phyloP scores from a whole-genome alignment of 208 protist species.

The Tetramitus jugosus region DNA sequence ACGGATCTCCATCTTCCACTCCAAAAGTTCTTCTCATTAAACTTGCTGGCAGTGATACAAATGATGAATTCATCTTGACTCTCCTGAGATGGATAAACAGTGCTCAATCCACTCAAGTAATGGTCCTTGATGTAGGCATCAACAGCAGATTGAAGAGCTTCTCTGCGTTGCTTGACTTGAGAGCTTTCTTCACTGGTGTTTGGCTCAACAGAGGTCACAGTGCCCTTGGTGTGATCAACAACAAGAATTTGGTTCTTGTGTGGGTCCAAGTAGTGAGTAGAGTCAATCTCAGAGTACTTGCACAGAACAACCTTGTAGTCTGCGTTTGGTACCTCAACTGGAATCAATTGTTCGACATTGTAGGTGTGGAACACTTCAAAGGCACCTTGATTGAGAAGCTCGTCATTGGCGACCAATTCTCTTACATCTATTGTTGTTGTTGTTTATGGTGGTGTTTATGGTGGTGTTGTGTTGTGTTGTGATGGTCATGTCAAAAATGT shows the following conservation, averaged over 20 bases:
- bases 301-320: slow-evolving; percentile 10
- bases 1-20: slow-evolving; percentile 29
- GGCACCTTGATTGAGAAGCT: slow-evolving; percentile 6
- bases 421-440: slow-evolving; percentile 16
- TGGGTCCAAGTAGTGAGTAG: background rate
- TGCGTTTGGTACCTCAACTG: slow-evolving; percentile 8
- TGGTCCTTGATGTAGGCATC: slow-evolving; percentile 1
- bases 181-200: background rate
- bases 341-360: slow-evolving; percentile 24
- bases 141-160: background rate
- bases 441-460: no score
- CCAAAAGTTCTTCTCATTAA: slow-evolving; percentile 30
- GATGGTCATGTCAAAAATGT: no score
- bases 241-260: background rate
- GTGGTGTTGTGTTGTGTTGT: no score
- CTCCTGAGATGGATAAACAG: slow-evolving; percentile 3
- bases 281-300: background rate
- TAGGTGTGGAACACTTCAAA: slow-evolving; percentile 22
- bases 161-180: background rate
- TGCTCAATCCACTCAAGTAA: background rate
- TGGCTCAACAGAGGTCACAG: background rate
- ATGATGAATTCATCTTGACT: slow-evolving; percentile 5
- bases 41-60: slow-evolving; percentile 27
- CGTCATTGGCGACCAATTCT: background rate
- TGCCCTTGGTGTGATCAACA: background rate